Percentiles rank a stretch among this genome's conserved stretches.
Conservation (phyloP, 306 rosid genomes). For the Vigna trinervia region DNA sequence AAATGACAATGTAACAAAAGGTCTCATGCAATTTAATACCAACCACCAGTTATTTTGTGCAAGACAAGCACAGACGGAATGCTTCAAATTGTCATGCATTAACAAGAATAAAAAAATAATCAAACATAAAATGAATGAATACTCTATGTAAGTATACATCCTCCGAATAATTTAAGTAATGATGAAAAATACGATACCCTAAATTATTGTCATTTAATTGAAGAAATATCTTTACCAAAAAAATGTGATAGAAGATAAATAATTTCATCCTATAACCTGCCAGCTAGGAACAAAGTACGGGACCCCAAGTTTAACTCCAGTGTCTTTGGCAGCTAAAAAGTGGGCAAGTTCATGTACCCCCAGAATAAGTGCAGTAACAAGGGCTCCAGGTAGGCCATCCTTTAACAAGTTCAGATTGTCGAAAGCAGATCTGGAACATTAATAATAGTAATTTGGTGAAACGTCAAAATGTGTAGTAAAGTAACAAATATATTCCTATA, state of each 20-base stretch:
- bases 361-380: constrained; percentile 76
- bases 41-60: constrained; percentile 30
- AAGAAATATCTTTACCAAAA: constrained; percentile 18
- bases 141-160: background rate
- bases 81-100: constrained; percentile 26
- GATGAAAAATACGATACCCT: constrained; percentile 38
- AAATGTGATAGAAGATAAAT: constrained; percentile 28
- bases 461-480: constrained; percentile 35
- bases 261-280: constrained; percentile 72
- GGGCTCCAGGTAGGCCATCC: constrained; percentile 93
- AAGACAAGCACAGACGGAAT: constrained; percentile 21
- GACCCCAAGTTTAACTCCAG: constrained; percentile 85
- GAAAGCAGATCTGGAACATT: constrained; percentile 80
- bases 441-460: constrained; percentile 45
- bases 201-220: constrained; percentile 5
- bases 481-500: constrained; percentile 3
- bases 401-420: constrained; percentile 85
- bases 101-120: constrained; percentile 5
- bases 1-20: constrained; percentile 22
- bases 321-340: constrained; percentile 65
- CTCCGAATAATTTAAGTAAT: constrained; percentile 32
- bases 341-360: constrained; percentile 88
- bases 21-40: constrained; percentile 18
- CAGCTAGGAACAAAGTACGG: constrained; percentile 97
- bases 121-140: background rate